A percentile compares a stretch with the other conserved stretches of the same genome.
These are phyloP conservation scores for Syzygium grande DNA, from an alignment of 345 rosid genomes.

Conservation along the genomic window DNA sequence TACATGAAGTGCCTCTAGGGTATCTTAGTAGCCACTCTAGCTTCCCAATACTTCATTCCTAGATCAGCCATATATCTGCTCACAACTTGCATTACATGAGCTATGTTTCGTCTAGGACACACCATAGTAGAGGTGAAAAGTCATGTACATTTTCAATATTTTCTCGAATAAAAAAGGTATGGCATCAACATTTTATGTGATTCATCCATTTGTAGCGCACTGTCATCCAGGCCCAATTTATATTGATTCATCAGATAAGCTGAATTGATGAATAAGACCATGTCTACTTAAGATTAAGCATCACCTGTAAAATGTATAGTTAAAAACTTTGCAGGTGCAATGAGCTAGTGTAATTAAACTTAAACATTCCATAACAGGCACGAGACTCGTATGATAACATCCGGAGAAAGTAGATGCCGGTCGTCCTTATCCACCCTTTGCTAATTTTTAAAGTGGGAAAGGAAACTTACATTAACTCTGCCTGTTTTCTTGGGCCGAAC, in stretches of 20 bases:
- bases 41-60: not conserved
- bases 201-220: not conserved
- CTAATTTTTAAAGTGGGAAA: not conserved
- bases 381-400: not conserved
- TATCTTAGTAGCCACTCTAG: not conserved
- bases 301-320: not conserved
- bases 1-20: not conserved
- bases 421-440: not conserved
- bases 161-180: not conserved
- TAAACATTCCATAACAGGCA: not conserved
- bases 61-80: not conserved
- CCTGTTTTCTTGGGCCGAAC: not conserved
- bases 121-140: not conserved
- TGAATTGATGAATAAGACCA: not conserved
- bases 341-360: not conserved
- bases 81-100: not conserved
- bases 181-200: not conserved
- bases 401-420: not conserved
- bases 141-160: not conserved
- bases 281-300: not conserved
- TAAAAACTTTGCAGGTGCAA: not conserved
- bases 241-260: not conserved
- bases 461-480: not conserved
- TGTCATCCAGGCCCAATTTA: not conserved
- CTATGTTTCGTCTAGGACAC: not conserved